These are phyloP conservation scores for Moesziomyces parantarcticus DNA, from an alignment of 1,284 basidiomycete species.

Conservation along the genomic window DNA sequence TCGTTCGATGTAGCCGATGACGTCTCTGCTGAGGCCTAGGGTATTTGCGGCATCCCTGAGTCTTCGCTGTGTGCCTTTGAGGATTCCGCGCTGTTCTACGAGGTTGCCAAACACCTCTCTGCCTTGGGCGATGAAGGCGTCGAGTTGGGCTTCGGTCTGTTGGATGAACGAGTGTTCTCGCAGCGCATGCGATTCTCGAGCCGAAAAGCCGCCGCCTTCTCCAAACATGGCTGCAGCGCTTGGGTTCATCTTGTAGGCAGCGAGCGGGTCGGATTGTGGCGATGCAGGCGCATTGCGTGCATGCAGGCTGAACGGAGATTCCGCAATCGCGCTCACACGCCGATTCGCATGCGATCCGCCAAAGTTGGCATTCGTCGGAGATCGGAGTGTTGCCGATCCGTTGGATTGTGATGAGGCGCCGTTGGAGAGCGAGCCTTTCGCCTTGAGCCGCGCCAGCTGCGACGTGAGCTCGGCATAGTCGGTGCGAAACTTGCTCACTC, in stretches of 20 bases:
- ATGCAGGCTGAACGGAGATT: conserved; percentile 57
- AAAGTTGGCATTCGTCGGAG: conserved; percentile 21
- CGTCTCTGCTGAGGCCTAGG: conserved; percentile 63
- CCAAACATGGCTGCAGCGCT: conserved; percentile 62
- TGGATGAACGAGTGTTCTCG: conserved; percentile 66
- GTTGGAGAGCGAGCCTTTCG: conserved; percentile 30
- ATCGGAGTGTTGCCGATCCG: conserved; percentile 14
- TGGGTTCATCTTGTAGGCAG: conserved; percentile 63
- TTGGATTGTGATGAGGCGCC: background rate
- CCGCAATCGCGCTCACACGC: conserved; percentile 28
- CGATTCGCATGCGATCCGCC: conserved; percentile 20
- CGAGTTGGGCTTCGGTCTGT: conserved; percentile 64
- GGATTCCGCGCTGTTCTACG: conserved; percentile 64
- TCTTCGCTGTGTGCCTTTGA: conserved; percentile 62
- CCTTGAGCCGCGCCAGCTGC: conserved; percentile 49
- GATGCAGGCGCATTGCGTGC: conserved; percentile 39
- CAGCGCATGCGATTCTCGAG: conserved; percentile 62
- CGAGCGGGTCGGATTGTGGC: conserved; percentile 46
- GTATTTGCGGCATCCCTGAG: conserved; percentile 65
- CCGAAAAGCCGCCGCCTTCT: conserved; percentile 21
- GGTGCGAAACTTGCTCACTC: conserved; percentile 61
- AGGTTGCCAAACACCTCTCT: conserved; percentile 65
- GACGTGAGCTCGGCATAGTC: conserved; percentile 57
- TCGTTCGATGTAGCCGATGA: conserved; percentile 66
- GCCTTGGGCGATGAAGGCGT: conserved; percentile 65